Conservation (phyloP, 129 eudicot species). For the Solidago caesia region DNA sequence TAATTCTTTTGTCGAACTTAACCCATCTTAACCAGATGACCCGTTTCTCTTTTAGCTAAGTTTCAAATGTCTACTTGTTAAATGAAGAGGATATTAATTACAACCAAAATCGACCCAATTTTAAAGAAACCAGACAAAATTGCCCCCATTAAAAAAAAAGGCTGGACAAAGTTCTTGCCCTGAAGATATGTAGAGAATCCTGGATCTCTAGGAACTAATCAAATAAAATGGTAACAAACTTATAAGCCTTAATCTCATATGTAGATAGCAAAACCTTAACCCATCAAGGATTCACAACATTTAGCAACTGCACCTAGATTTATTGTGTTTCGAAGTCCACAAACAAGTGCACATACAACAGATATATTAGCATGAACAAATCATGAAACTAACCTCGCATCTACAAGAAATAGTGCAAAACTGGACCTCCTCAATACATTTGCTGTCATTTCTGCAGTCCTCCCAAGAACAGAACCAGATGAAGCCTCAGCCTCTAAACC, state of each 20-base stretch:
- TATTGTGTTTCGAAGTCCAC: constrained; percentile 4
- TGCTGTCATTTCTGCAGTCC: constrained; percentile 93
- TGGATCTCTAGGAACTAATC: neutral
- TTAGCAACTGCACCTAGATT: constrained; percentile 3
- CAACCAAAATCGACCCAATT: neutral
- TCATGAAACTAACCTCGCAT: constrained; percentile 69
- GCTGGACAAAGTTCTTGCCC: neutral
- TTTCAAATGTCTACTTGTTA: no score
- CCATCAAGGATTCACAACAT: neutral
- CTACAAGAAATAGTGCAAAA: constrained; percentile 66
- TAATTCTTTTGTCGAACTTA: no score
- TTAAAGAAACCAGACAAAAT: neutral
- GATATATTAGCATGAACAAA: constrained; percentile 5
- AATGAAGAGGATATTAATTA: neutral
- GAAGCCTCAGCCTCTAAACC: constrained; percentile 96
- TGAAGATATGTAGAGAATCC: neutral
- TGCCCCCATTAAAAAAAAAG: neutral
- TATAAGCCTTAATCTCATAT: no score
- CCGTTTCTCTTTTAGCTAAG: neutral
- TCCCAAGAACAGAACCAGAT: constrained; percentile 89
- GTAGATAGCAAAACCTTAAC: neutral
- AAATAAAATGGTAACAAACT: no score
- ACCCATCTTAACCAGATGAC: neutral
- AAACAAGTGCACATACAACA: constrained; percentile 1
- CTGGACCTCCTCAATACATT: constrained; percentile 66